These are phyloP conservation scores for Eimeria falciformis DNA, from an alignment of 169 alveolate species.

Conservation along the genomic window DNA sequence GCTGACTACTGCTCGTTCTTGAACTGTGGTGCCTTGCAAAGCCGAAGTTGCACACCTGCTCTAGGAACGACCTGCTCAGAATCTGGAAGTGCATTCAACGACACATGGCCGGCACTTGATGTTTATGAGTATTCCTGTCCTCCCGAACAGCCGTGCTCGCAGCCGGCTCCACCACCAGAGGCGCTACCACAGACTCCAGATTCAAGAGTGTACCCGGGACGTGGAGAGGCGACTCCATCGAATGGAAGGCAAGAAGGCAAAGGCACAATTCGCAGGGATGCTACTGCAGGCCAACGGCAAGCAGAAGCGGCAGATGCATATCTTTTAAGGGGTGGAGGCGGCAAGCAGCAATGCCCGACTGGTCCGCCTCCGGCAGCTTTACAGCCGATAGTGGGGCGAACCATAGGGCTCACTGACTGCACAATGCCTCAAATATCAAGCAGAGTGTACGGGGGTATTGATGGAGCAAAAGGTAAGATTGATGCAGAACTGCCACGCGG, in stretches of 20 bases:
- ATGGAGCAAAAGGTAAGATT: background rate
- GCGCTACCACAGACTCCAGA: too few species aligned
- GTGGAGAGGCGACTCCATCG: too few species aligned
- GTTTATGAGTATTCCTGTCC: background rate
- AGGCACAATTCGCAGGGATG: too few species aligned
- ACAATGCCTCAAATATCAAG: background rate
- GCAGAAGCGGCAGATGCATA: too few species aligned
- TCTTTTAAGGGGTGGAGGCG: too few species aligned
- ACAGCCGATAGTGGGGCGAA: conserved; percentile 17
- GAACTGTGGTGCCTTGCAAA: background rate
- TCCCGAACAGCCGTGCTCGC: too few species aligned
- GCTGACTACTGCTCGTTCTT: background rate
- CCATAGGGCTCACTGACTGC: background rate
- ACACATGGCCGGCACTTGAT: background rate
- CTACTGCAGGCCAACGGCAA: too few species aligned
- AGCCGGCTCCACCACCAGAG: too few species aligned
- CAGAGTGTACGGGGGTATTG: conserved; percentile 7
- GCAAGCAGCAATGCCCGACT: background rate
- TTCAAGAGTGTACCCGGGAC: too few species aligned
- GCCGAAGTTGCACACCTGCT: background rate
- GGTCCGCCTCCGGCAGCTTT: background rate
- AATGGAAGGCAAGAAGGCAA: too few species aligned
- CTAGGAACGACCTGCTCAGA: conserved; percentile 3
- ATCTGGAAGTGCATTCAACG: background rate
- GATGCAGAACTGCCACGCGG: too few species aligned